phyloP scores from a whole-genome alignment of 306 rosid species.

The Arachis stenosperma region DNA sequence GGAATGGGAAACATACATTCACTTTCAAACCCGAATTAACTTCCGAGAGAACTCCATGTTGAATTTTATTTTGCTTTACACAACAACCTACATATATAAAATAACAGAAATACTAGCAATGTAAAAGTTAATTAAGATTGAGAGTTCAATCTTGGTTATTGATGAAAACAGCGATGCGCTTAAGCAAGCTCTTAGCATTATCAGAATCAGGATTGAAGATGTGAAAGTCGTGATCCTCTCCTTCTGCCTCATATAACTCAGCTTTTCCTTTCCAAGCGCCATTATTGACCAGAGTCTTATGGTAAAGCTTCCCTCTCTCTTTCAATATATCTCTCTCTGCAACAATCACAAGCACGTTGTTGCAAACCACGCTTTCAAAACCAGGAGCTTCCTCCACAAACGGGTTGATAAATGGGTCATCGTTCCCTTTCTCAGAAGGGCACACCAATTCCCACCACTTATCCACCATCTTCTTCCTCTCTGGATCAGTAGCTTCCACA shows the following conservation, averaged over 20 bases:
- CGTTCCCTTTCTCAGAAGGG: slow-evolving; percentile 67
- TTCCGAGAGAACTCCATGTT: background rate
- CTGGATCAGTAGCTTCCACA: slow-evolving; percentile 49
- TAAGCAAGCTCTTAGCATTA: slow-evolving; percentile 57
- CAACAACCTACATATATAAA: background rate
- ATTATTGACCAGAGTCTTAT: slow-evolving; percentile 55
- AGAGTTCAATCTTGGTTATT: slow-evolving; percentile 15
- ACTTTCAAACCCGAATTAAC: too few relatives aligned
- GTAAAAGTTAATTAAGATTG: too few relatives aligned
- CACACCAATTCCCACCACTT: slow-evolving; percentile 84
- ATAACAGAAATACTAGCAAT: too few relatives aligned
- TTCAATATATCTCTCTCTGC: slow-evolving; percentile 72
- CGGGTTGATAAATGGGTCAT: slow-evolving; percentile 76
- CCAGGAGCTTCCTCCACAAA: slow-evolving; percentile 67
- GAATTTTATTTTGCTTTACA: background rate
- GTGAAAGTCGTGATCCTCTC: slow-evolving; percentile 75
- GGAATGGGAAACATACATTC: too few relatives aligned
- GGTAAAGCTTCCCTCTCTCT: slow-evolving; percentile 80
- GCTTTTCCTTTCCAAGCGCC: slow-evolving; percentile 60
- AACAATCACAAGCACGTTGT: slow-evolving; percentile 54
- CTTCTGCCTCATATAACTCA: slow-evolving; percentile 53
- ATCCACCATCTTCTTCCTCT: slow-evolving; percentile 68
- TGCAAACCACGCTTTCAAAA: slow-evolving; percentile 53
- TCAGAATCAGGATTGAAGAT: slow-evolving; percentile 58
- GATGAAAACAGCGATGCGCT: slow-evolving; percentile 55